Percentiles rank a stretch among this genome's conserved stretches.
phyloP scores from a whole-genome alignment of 495 filamentous ascomycete species.

The Aeminium ludgeri region DNA sequence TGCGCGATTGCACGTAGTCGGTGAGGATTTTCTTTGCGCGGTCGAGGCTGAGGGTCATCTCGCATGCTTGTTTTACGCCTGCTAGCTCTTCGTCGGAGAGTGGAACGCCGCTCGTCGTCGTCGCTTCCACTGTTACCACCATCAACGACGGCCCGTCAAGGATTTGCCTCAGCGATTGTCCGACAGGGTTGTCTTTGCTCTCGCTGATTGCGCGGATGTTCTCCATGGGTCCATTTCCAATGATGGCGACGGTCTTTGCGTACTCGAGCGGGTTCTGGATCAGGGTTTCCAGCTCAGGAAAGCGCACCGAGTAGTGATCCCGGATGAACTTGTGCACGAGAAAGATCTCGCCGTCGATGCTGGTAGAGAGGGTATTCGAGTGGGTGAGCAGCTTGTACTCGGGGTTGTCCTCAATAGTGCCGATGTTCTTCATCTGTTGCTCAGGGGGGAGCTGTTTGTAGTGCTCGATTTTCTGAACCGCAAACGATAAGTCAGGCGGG shows the following conservation, averaged over 20 bases:
- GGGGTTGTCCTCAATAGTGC: conserved; percentile 69
- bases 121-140: conserved; percentile 92
- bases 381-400: conserved; percentile 71
- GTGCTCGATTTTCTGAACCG: conserved; percentile 55
- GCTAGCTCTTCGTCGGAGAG: conserved; percentile 61
- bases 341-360: conserved; percentile 79
- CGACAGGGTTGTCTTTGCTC: conserved; percentile 55
- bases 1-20: conserved; percentile 91
- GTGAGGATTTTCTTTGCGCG: conserved; percentile 75
- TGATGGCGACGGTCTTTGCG: conserved; percentile 83
- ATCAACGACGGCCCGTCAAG: conserved; percentile 81
- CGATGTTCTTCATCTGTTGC: conserved; percentile 41
- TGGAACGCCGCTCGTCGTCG: conserved; percentile 63
- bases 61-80: conserved; percentile 58
- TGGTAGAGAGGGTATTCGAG: conserved; percentile 70
- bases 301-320: conserved; percentile 87
- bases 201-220: conserved; percentile 60
- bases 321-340: conserved; percentile 89
- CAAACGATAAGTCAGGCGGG: conserved; percentile 41
- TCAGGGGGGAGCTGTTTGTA: conserved; percentile 54
- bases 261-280: conserved; percentile 87
- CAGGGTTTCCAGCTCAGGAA: conserved; percentile 89
- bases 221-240: conserved; percentile 84
- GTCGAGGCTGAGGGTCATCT: conserved; percentile 75
- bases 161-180: conserved; percentile 55